A percentile compares a stretch with the other conserved stretches of the same genome.
These are phyloP conservation scores for Ilyonectria sp. DNA, from an alignment of 2,329 filamentous ascomycete species.

Conservation along the genomic window DNA sequence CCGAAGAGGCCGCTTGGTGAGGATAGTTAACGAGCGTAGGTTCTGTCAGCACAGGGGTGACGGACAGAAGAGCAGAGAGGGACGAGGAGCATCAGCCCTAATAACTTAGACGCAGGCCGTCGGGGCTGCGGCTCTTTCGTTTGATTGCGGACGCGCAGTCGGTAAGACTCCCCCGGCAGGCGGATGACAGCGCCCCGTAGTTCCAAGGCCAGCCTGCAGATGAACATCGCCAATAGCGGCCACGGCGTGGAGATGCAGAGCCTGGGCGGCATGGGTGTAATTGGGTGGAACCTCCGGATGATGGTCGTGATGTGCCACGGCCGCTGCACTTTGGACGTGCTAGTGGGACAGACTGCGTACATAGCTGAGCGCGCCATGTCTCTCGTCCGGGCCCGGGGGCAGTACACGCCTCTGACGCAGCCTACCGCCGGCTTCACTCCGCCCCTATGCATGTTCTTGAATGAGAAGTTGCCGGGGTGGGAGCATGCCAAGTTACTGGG, in stretches of 20 bases:
- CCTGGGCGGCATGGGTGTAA: slow-evolving; percentile 29
- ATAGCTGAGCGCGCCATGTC: slow-evolving; percentile 10
- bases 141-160: slow-evolving; percentile 6
- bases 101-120: not conserved
- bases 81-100: slow-evolving; percentile 18
- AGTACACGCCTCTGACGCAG: slow-evolving; percentile 8
- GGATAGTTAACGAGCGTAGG: not conserved
- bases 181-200: slow-evolving; percentile 9
- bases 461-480: too few species aligned
- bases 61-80: slow-evolving; percentile 5
- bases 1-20: not conserved
- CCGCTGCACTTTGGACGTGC: not conserved
- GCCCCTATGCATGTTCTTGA: not conserved
- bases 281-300: slow-evolving; percentile 24
- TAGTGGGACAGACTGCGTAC: not conserved
- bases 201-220: slow-evolving; percentile 22
- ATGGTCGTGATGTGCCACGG: slow-evolving; percentile 23
- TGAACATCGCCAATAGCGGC: slow-evolving; percentile 24
- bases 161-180: slow-evolving; percentile 7
- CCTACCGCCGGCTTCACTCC: not conserved
- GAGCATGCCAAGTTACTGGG: not conserved
- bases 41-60: not conserved
- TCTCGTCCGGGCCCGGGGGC: not conserved
- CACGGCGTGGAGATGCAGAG: slow-evolving; percentile 27
- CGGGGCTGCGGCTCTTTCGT: slow-evolving; percentile 31